Conservation (phyloP, 257 asterid species). For the Jaltomata sinuosa region DNA sequence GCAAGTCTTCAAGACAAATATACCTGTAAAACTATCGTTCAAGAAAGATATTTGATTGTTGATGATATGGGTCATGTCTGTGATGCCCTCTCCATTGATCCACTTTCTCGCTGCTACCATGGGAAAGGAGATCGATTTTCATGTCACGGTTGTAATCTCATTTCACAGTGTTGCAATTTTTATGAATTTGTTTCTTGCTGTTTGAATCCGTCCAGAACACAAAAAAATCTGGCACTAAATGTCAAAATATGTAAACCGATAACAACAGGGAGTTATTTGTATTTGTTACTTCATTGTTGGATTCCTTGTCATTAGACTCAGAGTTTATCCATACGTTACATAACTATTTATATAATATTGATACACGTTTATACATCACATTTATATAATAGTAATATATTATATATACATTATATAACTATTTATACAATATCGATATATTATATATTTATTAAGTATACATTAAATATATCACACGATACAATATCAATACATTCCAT, state of each 20-base stretch:
- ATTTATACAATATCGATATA: no score
- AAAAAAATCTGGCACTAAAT: constrained; percentile 31
- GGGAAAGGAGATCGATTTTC: constrained; percentile 58
- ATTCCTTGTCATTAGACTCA: no score
- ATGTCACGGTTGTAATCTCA: constrained; percentile 80
- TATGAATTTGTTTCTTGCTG: constrained; percentile 96
- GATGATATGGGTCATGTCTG: constrained; percentile 87
- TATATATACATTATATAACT: no score
- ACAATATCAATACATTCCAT: no score
- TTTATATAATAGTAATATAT: no score
- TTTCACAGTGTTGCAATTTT: constrained; percentile 75
- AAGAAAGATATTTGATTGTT: constrained; percentile 66
- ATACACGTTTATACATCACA: no score
- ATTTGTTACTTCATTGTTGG: no score
- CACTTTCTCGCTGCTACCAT: constrained; percentile 62
- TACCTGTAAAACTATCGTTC: constrained; percentile 71
- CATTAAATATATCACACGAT: no score
- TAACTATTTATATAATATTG: no score
- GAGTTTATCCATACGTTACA: no score
- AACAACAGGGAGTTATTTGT: constrained; percentile 68
- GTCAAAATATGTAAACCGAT: constrained; percentile 69
- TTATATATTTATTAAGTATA: no score
- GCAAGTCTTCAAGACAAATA: constrained; percentile 36
- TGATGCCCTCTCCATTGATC: constrained; percentile 64
- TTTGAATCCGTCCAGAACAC: constrained; percentile 65